These are phyloP conservation scores for Zangia roseola DNA, from an alignment of 768 basidiomycete genomes.

Conservation along the genomic window DNA sequence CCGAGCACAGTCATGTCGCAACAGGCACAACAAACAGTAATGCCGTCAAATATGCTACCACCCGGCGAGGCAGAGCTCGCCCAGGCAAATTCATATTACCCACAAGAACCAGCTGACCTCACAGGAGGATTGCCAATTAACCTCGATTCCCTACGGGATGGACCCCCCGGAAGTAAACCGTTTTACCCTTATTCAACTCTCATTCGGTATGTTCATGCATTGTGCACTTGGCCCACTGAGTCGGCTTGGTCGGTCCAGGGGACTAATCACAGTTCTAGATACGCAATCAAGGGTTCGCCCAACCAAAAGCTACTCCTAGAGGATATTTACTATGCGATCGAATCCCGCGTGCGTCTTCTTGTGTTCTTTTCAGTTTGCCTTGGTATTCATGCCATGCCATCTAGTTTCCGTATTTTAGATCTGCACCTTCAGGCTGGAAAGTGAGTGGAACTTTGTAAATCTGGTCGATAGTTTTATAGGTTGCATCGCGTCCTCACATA, in stretches of 20 bases:
- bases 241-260: neutral
- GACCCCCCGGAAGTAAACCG: constrained; percentile 85
- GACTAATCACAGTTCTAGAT: constrained; percentile 43
- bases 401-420: constrained; percentile 87
- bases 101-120: constrained; percentile 74
- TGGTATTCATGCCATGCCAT: constrained; percentile 10
- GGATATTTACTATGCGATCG: constrained; percentile 91
- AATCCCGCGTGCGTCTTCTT: constrained; percentile 63
- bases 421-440: constrained; percentile 90
- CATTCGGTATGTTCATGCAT: constrained; percentile 61
- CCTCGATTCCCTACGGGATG: constrained; percentile 82
- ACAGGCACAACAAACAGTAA: constrained; percentile 48
- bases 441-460: constrained; percentile 42
- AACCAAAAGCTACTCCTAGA: constrained; percentile 83
- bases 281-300: constrained; percentile 89
- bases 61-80: constrained; percentile 53
- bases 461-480: neutral
- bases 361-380: neutral
- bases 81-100: constrained; percentile 61
- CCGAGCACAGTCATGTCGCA: constrained; percentile 44
- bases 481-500: constrained; percentile 6
- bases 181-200: constrained; percentile 91
- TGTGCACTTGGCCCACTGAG: neutral
- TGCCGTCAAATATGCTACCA: constrained; percentile 61
- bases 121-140: constrained; percentile 85